Conservation (phyloP, 352 stramenopile species). For the Paralagenidium karlingii region DNA sequence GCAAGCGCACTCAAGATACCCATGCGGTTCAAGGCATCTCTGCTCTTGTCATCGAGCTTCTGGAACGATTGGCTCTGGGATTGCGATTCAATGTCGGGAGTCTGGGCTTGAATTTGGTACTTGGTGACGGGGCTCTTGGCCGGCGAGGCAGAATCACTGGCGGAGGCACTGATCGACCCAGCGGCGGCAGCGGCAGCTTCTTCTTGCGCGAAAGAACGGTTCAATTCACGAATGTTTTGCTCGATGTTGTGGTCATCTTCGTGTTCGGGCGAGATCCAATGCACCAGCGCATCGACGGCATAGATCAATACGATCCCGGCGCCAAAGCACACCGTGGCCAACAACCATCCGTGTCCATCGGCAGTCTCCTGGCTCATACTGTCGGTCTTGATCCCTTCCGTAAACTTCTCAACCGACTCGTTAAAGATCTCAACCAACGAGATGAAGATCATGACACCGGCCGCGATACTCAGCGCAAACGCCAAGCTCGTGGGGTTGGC, state of each 20-base stretch:
- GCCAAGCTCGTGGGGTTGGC: constrained; percentile 39
- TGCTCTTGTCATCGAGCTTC: constrained; percentile 24
- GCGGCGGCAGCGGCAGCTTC: too few relatives aligned
- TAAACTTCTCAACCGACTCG: constrained; percentile 23
- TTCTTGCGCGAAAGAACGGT: constrained; percentile 9
- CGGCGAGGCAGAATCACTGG: too few relatives aligned
- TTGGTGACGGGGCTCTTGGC: constrained; percentile 4
- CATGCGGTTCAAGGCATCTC: constrained; percentile 63
- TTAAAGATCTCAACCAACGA: constrained; percentile 61
- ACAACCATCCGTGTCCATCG: constrained; percentile 43
- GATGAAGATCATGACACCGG: constrained; percentile 67
- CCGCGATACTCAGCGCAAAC: constrained; percentile 45
- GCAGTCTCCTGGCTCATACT: constrained; percentile 12
- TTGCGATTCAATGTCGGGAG: constrained; percentile 17
- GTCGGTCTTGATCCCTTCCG: constrained; percentile 17
- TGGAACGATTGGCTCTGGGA: constrained; percentile 13
- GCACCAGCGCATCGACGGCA: constrained; percentile 22
- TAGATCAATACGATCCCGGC: constrained; percentile 62
- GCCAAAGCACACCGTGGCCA: constrained; percentile 77
- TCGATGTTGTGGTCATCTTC: constrained; percentile 18
- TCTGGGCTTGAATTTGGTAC: too few relatives aligned
- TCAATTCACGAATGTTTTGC: constrained; percentile 16
- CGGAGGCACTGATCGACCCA: not conserved
- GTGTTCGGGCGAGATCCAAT: constrained; percentile 18
- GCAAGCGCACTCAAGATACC: constrained; percentile 87